Evolutionary conservation across 2,329 filamentous ascomycete genomes (phyloP), one percentile per base, ranked within the genome.

Genomic region (Fusarium solani-melongenae): DNA sequence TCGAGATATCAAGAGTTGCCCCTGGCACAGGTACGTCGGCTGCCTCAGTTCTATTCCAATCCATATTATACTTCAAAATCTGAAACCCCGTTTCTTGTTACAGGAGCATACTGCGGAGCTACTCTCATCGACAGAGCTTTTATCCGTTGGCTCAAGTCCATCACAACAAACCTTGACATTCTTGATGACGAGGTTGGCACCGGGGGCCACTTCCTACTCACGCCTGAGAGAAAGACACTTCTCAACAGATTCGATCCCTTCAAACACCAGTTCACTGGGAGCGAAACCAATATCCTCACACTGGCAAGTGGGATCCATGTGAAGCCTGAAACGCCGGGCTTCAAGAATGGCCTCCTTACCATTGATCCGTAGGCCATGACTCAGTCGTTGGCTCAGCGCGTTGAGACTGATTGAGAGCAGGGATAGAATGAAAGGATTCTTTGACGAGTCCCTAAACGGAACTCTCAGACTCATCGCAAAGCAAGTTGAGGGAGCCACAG

Each of bases 311-410:
- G 58, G 17, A 61, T 61, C 17, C 38, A 61, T n/a, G 58, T 49
- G 14, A 61, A 61, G 41, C 38, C 38, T 10, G 58, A 34, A 11
- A 33, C 27, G 2, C 27, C 58, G 41, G 38, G 39, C 11, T 61
- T 61, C 20, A 46, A 34, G 29, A 61, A 61, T 46, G 58, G 58
- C 58, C 38, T 61, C 22, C 58, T 61, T 36, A 61, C 58, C 3
- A 61, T 61, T 33, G 58, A 61, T 9, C 4, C 58, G 58, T 61
- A 14, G 15, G 58, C 38, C 11, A n/a, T 24, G 10, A 8, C 12
- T 61, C 27, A 10, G 11, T 49, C 14, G 12, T 11, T 49, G 33
- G 17, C 20, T 24, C 9, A 5, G 27, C 2, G 7, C 4, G 6
- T 31, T 4, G 20, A 29, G 24, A 61, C 58, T 61, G 14, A 49